These are phyloP conservation scores for Gymnopus androsaceus DNA, from an alignment of 1,284 basidiomycete species.

Conservation along the genomic window DNA sequence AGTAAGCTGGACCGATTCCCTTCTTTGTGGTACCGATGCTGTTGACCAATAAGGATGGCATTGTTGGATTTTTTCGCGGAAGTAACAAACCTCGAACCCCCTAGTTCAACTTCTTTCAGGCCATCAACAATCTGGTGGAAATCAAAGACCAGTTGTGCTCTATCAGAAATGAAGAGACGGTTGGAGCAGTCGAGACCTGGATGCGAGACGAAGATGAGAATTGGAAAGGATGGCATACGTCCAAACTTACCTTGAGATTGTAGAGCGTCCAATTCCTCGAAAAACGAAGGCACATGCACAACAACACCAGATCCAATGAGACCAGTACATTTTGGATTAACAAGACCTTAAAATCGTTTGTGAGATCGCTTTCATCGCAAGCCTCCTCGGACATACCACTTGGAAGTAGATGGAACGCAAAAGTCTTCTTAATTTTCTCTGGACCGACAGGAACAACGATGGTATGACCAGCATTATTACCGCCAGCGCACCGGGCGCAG, in stretches of 20 bases:
- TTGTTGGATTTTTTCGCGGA: not conserved
- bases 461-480: conserved; percentile 98
- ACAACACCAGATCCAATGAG: conserved; percentile 95
- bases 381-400: conserved; percentile 59
- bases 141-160: conserved; percentile 96
- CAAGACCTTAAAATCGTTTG: conserved; percentile 60
- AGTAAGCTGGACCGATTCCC: conserved; percentile 98
- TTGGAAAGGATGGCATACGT: conserved; percentile 8
- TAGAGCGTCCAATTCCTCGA: conserved; percentile 88
- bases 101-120: conserved; percentile 96
- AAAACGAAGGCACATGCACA: conserved; percentile 94
- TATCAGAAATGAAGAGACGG: conserved; percentile 92
- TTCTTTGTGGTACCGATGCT: conserved; percentile 98
- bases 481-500: conserved; percentile 95
- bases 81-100: conserved; percentile 71
- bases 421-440: conserved; percentile 77
- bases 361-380: not conserved
- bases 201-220: not conserved
- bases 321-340: conserved; percentile 87
- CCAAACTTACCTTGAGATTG: conserved; percentile 75
- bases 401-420: conserved; percentile 95
- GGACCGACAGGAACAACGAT: conserved; percentile 81
- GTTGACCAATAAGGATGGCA: conserved; percentile 8
- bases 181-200: conserved; percentile 84
- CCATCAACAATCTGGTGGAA: conserved; percentile 99